Evolutionary conservation across 345 rosid species (phyloP).

Genomic region (sweet orange (Citrus sinensis)): DNA sequence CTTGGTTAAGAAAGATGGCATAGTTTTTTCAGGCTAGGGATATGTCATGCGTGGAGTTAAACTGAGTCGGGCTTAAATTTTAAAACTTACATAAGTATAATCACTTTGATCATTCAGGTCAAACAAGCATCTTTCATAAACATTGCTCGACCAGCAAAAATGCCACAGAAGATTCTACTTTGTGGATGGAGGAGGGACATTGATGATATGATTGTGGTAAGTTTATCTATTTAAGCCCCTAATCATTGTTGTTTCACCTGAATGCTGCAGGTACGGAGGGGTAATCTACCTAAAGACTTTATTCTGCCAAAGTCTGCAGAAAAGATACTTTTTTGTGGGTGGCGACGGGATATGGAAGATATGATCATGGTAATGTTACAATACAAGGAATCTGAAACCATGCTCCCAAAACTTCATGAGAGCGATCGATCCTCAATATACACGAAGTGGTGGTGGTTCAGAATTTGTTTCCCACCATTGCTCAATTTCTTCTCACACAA

Average conservation of each 20-base stretch:
- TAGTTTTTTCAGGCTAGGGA: slow-evolving; percentile 22
- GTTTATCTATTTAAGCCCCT: slow-evolving; percentile 56
- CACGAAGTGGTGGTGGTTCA: slow-evolving; percentile 27
- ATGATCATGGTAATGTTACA: slow-evolving; percentile 61
- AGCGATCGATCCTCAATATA: slow-evolving; percentile 9
- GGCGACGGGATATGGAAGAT: slow-evolving; percentile 89
- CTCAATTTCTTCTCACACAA: slow-evolving; percentile 11
- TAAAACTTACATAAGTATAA: slow-evolving; percentile 36
- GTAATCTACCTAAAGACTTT: slow-evolving; percentile 59
- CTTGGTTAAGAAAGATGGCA: slow-evolving; percentile 6
- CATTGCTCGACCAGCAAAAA: slow-evolving; percentile 53
- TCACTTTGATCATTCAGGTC: slow-evolving; percentile 69
- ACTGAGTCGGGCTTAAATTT: slow-evolving; percentile 24
- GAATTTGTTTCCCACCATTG: slow-evolving; percentile 9
- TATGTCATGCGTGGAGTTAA: slow-evolving; percentile 30
- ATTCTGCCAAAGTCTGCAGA: slow-evolving; percentile 50
- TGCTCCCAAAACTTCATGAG: slow-evolving; percentile 23
- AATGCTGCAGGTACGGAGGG: slow-evolving; percentile 69
- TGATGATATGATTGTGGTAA: slow-evolving; percentile 89
- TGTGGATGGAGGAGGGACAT: slow-evolving; percentile 90
- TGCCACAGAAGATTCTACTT: slow-evolving; percentile 81
- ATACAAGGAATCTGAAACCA: slow-evolving; percentile 26
- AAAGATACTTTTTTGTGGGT: slow-evolving; percentile 72
- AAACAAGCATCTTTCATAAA: slow-evolving; percentile 56
- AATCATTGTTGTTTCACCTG: slow-evolving; percentile 48